Evolutionary conservation across 305 asterid genomes (phyloP).

Genomic region (Plantago lanceolata): DNA sequence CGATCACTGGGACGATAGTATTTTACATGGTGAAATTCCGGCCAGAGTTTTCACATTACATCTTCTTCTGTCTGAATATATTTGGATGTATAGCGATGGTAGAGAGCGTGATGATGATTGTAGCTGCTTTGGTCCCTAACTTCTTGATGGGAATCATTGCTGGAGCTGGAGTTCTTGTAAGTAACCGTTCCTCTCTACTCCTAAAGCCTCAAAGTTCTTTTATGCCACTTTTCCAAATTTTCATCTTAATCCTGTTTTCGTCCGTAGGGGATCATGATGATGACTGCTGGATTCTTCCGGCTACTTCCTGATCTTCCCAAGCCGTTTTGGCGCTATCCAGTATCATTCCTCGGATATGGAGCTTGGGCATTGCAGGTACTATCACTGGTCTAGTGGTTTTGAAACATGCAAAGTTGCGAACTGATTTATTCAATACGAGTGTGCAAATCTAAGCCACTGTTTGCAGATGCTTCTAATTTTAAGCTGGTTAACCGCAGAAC

Average conservation of each 20-base stretch:
- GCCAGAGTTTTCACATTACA: slow-evolving; percentile 50
- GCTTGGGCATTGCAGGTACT: slow-evolving; percentile 88
- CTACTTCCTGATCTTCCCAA: slow-evolving; percentile 84
- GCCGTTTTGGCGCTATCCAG: slow-evolving; percentile 80
- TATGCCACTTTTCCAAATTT: neutral
- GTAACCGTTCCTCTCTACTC: slow-evolving; percentile 17
- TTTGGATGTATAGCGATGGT: slow-evolving; percentile 84
- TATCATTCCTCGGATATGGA: slow-evolving; percentile 70
- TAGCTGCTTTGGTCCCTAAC: slow-evolving; percentile 85
- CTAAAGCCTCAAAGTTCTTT: neutral
- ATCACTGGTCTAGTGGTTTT: too few species aligned
- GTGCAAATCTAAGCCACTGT: too few species aligned
- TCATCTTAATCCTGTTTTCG: neutral
- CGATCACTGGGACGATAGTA: slow-evolving; percentile 58
- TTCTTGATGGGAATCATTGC: slow-evolving; percentile 89
- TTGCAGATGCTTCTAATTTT: neutral
- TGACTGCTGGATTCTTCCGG: slow-evolving; percentile 94
- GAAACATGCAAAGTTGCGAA: neutral
- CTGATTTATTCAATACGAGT: too few species aligned
- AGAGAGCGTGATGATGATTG: slow-evolving; percentile 93
- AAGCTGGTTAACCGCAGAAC: too few species aligned
- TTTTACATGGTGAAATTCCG: slow-evolving; percentile 71
- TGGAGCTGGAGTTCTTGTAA: slow-evolving; percentile 90
- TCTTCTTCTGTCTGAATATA: slow-evolving; percentile 66
- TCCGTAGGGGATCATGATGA: slow-evolving; percentile 88